Percentiles rank a stretch among this genome's conserved stretches.
Evolutionary conservation across 73 alveolate species (phyloP).

Genomic region (Symbiodinium natans): DNA sequence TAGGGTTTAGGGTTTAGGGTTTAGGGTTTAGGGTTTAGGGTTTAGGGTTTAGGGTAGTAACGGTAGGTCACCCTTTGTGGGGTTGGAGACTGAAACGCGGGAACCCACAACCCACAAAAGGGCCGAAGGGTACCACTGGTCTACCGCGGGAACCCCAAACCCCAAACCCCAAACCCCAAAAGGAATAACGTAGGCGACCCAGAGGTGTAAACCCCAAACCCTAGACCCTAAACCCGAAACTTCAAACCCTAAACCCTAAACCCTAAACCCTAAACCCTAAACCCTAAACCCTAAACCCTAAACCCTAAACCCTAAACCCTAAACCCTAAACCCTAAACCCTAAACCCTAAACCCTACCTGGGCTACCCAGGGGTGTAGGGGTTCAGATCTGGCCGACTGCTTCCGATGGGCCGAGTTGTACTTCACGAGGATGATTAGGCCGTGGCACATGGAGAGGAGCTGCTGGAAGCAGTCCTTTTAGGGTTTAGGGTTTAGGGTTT

Average conservation of each 20-base stretch:
- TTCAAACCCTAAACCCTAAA: no score
- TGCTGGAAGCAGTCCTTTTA: slow-evolving; percentile 77
- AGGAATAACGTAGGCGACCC: no score
- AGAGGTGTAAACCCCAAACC: no score
- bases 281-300: background rate
- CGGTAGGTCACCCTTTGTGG: no score
- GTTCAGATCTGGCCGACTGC: no score
- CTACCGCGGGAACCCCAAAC: no score
- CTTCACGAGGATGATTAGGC: slow-evolving; percentile 55
- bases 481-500: background rate
- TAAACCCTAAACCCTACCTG: background rate
- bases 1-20: background rate
- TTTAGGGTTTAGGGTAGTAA: background rate
- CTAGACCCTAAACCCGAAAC: no score
- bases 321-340: background rate
- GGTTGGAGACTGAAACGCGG: no score
- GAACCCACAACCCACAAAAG: no score
- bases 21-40: background rate
- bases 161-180: no score
- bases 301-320: background rate
- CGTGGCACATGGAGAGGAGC: slow-evolving; percentile 87
- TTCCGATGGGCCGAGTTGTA: slow-evolving; percentile 16
- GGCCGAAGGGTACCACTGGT: no score
- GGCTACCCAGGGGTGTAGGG: background rate
- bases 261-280: background rate